These are phyloP conservation scores for Canariomyces notabilis DNA, from an alignment of 2,329 filamentous ascomycete genomes.

Conservation along the genomic window DNA sequence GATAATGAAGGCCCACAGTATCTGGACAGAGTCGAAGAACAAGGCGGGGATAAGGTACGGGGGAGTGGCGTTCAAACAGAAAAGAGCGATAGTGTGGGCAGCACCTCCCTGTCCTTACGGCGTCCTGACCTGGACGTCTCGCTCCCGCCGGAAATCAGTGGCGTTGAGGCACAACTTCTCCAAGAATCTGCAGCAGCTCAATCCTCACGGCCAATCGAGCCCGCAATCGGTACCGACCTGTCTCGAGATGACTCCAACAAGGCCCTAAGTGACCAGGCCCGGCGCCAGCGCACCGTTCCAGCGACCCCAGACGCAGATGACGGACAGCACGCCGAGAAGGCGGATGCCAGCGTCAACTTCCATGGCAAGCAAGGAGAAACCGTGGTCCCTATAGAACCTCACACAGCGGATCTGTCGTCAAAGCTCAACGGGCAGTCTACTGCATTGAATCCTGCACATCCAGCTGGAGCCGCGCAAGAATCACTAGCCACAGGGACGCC, in stretches of 20 bases:
- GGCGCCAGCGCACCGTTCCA: neutral
- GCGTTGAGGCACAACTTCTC: slow-evolving; percentile 42
- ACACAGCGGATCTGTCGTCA: neutral
- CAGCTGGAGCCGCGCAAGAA: neutral
- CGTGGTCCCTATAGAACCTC: slow-evolving; percentile 13
- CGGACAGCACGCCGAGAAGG: neutral
- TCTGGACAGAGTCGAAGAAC: slow-evolving; percentile 44
- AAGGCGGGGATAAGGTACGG: slow-evolving; percentile 34
- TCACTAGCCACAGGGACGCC: neutral
- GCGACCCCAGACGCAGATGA: neutral
- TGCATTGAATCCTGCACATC: too few relatives aligned
- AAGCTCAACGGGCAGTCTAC: neutral
- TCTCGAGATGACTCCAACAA: neutral
- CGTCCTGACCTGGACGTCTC: slow-evolving; percentile 15
- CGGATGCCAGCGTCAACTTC: neutral
- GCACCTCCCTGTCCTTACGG: neutral
- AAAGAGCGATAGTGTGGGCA: slow-evolving; percentile 13
- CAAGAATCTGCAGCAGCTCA: slow-evolving; percentile 37
- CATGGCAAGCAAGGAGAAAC: neutral
- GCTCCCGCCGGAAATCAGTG: slow-evolving; percentile 24
- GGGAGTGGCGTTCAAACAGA: slow-evolving; percentile 19
- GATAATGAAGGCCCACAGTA: slow-evolving; percentile 61
- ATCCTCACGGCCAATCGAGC: slow-evolving; percentile 3
- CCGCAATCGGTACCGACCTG: neutral
- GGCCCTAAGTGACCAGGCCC: too few relatives aligned